phyloP scores from a whole-genome alignment of 257 asterid genomes.

The Petunia axillaris region DNA sequence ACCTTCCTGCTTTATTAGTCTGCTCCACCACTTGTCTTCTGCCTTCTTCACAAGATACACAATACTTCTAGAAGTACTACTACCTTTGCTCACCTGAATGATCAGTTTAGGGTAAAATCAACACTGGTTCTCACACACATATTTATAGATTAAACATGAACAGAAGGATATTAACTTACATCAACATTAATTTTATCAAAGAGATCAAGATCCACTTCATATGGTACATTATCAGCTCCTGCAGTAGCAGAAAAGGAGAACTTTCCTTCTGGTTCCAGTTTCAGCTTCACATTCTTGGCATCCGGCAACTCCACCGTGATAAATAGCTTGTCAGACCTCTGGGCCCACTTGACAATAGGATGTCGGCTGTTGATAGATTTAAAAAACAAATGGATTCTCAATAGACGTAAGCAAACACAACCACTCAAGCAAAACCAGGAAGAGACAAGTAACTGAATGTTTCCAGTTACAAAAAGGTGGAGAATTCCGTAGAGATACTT shows the following conservation, averaged over 20 bases:
- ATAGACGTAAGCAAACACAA: background rate
- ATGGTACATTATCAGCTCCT: slow-evolving; percentile 50
- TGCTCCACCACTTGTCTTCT: slow-evolving; percentile 82
- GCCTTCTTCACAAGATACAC: slow-evolving; percentile 69
- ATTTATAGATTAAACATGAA: background rate
- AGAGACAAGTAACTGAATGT: background rate
- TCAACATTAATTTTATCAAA: slow-evolving; percentile 62
- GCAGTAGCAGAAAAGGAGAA: slow-evolving; percentile 62
- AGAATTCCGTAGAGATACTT: background rate
- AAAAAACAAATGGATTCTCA: slow-evolving; percentile 3
- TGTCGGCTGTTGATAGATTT: slow-evolving; percentile 49
- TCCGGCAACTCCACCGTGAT: slow-evolving; percentile 74
- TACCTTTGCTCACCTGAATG: slow-evolving; percentile 69
- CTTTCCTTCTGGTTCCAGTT: slow-evolving; percentile 74
- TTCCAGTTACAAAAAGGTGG: background rate
- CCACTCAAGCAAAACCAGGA: background rate
- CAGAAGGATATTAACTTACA: slow-evolving; percentile 40
- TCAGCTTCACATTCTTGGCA: slow-evolving; percentile 68
- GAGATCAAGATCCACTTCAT: slow-evolving; percentile 61
- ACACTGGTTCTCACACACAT: background rate
- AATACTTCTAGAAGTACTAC: slow-evolving; percentile 50
- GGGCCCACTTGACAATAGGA: slow-evolving; percentile 75
- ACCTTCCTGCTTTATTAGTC: slow-evolving; percentile 61
- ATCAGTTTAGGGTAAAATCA: background rate
- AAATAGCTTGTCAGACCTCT: slow-evolving; percentile 58